Percentiles rank a stretch among this genome's conserved stretches.
These are phyloP conservation scores for Ophiocytium majus DNA, from an alignment of 352 stramenopile genomes.

Conservation along the genomic window DNA sequence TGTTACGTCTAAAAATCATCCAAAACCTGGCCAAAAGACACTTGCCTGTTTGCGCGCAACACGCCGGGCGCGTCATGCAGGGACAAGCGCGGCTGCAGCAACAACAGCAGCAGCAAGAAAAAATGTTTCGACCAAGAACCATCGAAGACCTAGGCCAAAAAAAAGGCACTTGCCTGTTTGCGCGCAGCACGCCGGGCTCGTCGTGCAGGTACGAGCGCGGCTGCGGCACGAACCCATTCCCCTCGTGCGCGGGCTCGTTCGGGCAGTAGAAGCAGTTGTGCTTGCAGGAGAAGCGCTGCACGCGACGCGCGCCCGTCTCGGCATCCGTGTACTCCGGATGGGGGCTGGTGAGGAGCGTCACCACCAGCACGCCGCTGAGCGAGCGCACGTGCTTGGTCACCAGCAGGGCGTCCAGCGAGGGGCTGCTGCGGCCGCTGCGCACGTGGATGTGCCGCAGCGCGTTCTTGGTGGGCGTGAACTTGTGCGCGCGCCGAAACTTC, in stretches of 20 bases:
- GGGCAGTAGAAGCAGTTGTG: slow-evolving; percentile 93
- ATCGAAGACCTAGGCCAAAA: no score
- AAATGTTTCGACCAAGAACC: no score
- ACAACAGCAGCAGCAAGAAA: no score
- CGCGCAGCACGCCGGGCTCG: slow-evolving; percentile 81
- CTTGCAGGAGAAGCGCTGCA: slow-evolving; percentile 83
- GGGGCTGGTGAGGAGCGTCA: slow-evolving; percentile 84
- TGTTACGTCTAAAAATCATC: no score
- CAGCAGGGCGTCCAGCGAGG: slow-evolving; percentile 32
- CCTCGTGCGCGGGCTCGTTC: slow-evolving; percentile 73
- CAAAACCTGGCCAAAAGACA: no score
- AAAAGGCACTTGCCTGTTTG: slow-evolving; percentile 65
- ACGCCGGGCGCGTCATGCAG: slow-evolving; percentile 85
- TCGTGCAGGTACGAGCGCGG: slow-evolving; percentile 86
- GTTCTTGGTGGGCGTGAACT: slow-evolving; percentile 82
- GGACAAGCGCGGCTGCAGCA: slow-evolving; percentile 78
- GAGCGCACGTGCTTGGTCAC: slow-evolving; percentile 49
- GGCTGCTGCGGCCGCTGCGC: not conserved
- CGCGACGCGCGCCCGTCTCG: slow-evolving; percentile 61
- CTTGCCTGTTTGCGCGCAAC: slow-evolving; percentile 74
- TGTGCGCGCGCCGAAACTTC: slow-evolving; percentile 74
- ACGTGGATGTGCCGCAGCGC: slow-evolving; percentile 74
- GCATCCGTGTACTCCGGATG: slow-evolving; percentile 65
- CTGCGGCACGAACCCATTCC: slow-evolving; percentile 61
- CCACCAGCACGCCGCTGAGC: slow-evolving; percentile 72